These are phyloP conservation scores for Paraphoma chrysanthemicola DNA, from an alignment of 2,329 filamentous ascomycete species.

Conservation along the genomic window DNA sequence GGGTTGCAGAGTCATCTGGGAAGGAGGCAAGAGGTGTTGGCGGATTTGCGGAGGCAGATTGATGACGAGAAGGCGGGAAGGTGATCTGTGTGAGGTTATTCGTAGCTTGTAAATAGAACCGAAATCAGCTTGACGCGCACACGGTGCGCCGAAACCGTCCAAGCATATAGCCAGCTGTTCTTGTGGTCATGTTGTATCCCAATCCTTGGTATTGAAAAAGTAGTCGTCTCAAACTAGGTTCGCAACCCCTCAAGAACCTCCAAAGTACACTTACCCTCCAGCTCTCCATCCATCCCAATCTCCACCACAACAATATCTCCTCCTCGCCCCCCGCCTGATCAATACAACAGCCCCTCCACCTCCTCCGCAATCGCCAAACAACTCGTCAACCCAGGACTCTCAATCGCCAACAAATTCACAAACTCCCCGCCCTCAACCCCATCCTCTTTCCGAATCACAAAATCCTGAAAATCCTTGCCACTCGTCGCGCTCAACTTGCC, in stretches of 20 bases:
- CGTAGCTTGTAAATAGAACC: not conserved
- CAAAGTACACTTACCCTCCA: too few relatives aligned
- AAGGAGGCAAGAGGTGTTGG: slow-evolving; percentile 76
- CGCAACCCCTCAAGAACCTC: too few relatives aligned
- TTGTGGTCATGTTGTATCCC: too few relatives aligned
- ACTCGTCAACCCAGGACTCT: slow-evolving; percentile 91
- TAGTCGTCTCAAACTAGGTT: too few relatives aligned
- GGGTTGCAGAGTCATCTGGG: slow-evolving; percentile 84
- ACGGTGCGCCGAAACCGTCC: too few relatives aligned
- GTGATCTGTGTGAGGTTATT: not conserved
- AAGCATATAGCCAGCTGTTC: too few relatives aligned
- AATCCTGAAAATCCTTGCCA: slow-evolving; percentile 78
- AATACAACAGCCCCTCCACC: slow-evolving; percentile 67
- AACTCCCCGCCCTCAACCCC: slow-evolving; percentile 73
- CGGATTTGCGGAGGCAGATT: slow-evolving; percentile 80
- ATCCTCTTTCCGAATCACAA: slow-evolving; percentile 78
- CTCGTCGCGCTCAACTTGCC: slow-evolving; percentile 66
- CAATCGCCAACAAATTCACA: slow-evolving; percentile 89
- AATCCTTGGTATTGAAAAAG: too few relatives aligned
- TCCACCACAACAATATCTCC: not conserved
- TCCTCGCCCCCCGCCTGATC: too few relatives aligned
- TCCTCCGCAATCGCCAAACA: slow-evolving; percentile 83
- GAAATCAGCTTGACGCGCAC: too few relatives aligned
- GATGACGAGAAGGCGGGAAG: slow-evolving; percentile 75
- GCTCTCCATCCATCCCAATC: too few relatives aligned